Base-by-base conservation (phyloP, 2,329 filamentous ascomycete genomes). In the Colletotrichum plurivorum region DNA sequence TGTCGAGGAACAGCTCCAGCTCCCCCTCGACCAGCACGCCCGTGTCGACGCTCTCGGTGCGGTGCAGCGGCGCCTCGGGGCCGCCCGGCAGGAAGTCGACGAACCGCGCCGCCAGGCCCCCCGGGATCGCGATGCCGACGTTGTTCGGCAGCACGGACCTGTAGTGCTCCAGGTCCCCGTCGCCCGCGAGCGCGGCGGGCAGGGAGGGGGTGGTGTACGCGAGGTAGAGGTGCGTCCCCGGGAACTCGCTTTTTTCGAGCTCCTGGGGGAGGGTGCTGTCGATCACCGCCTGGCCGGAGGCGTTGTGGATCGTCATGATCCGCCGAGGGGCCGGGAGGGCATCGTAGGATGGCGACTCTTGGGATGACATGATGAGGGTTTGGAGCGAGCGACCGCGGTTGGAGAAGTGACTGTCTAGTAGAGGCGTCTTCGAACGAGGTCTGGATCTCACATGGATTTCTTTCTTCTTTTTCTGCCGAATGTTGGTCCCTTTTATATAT, bases 21-120 rank as follows among this genome's bases (percentile, higher is more conserved):
- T 82, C 79, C 1, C 87, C 87, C 71, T 89, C 86, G 7, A 89
- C 72, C 3, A 89, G 81, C 61, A 88, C 80, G 3, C 86, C 87
- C 70, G 85, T 89, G 72, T 89, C 87, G 3, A 89, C 76, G 46
- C 81, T 85, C 71, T 85, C 81, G 0, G 86, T 88, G 12, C 87
- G 82, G 70, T 89, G 87, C 79, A 87, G 84, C 22, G 59, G 75
- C 72, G 54, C 77, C 82, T 12, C 74, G 15, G 46, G 51, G 0
- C 71, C 71, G 0, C 85, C 84, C 0, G 78, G 77, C 69, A 87
- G 83, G 27, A 69, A 65, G 63, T 88, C 85, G 8, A 87, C 83
- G 39, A 84, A 79, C 1, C 84, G 81, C 2, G 82, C 79, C 0
- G 85, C 79, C 0, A 80, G 83, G 31, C 85, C 85, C 39, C 72